Evolutionary conservation across 1,284 basidiomycete genomes (phyloP), one percentile per base, ranked within the genome.

Genomic region (Xerocomus amazonicus): DNA sequence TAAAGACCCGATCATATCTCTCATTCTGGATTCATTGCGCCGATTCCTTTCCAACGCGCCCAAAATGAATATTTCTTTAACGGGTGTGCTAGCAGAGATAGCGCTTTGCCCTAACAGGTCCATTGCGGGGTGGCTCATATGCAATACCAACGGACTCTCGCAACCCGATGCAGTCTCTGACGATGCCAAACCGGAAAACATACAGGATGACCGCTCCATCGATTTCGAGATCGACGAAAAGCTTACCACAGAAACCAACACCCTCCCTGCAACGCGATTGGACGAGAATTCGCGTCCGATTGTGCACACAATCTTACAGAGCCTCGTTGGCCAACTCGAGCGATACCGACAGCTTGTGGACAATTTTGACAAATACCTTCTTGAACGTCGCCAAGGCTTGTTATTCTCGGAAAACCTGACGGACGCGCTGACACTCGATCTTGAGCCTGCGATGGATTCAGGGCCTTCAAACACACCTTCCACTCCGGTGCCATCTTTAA

Each of bases 381-480:
- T 81, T 1, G 93, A 98, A 69, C 81, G 96, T 27, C 77, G 96
- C 33, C 87, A 90, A 62, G 94, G 95, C 3, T 73, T 99, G 16
- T 73, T 97, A 23, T 97, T 96, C 68, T 89, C 89, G 2, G 95
- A 97, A 69, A 95, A 96, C 63, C 71, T 97, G 29, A 90, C 86
- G 16, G 96, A 97, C 61, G 95, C 94, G 2, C 74, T 98, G 57
- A 87, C 76, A 41, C 73, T 90, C 39, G 78, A 78, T 33, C 70
- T 92, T 47, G 87, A 90, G 52, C 68, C 86, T 27, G 70, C 68
- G 6, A 72, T 74, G 29, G 77, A 82, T 45, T 56, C 68, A 4
- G 59, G 61, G n/a, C 57, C 59, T 34, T 32, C 43, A 59, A 35
- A 50, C 55, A n/a, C 56, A 47, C n/a, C 52, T 47, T 31, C 55